These are phyloP conservation scores for Aspergillus homomorphus DNA, from an alignment of 495 filamentous ascomycete genomes.

Conservation along the genomic window DNA sequence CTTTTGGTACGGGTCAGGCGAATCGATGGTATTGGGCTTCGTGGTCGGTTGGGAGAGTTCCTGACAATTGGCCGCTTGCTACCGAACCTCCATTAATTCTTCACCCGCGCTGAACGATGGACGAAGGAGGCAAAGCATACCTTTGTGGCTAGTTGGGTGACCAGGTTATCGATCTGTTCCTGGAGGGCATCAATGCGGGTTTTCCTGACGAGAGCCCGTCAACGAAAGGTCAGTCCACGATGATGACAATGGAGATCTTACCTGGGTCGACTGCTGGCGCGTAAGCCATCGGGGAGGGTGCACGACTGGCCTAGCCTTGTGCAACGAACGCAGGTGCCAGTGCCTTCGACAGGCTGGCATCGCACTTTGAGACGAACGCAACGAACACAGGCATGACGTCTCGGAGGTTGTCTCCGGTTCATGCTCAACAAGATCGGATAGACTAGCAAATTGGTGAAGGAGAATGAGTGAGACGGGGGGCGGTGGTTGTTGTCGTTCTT, in stretches of 20 bases:
- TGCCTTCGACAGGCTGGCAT: background rate
- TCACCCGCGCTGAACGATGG: background rate
- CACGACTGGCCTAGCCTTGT: conserved; percentile 4
- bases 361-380: conserved; percentile 9
- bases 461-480: too few species aligned
- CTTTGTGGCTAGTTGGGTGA: background rate
- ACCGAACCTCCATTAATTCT: too few species aligned
- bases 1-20: background rate
- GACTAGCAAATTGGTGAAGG: too few species aligned
- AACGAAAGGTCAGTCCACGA: background rate
- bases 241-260: background rate
- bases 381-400: conserved; percentile 7
- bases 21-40: background rate
- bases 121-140: background rate
- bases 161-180: conserved; percentile 7
- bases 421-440: background rate
- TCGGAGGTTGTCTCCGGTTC: background rate
- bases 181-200: conserved; percentile 9
- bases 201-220: background rate
- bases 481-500: too few species aligned
- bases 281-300: background rate
- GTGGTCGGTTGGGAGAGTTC: too few species aligned
- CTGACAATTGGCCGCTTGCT: background rate
- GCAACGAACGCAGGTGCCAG: conserved; percentile 5
- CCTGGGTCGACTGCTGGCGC: background rate